These are phyloP conservation scores for Epichloe sibirici DNA, from an alignment of 2,329 filamentous ascomycete species.

Conservation along the genomic window DNA sequence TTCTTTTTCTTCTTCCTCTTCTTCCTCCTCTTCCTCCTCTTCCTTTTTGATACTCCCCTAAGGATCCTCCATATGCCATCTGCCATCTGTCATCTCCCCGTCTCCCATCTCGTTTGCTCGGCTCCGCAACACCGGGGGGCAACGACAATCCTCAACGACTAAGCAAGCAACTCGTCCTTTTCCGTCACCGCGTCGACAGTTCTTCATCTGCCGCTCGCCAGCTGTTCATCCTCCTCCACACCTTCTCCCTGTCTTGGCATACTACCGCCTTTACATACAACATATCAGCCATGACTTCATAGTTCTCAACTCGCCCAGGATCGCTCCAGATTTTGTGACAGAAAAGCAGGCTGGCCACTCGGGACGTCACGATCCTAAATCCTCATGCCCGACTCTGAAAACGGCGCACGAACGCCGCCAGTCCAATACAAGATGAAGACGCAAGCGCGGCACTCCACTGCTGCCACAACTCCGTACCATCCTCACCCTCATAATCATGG, in stretches of 20 bases:
- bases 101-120: not conserved
- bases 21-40: not conserved
- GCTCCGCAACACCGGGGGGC: not conserved
- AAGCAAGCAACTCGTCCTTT: not conserved
- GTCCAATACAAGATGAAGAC: slow-evolving; percentile 37
- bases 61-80: not conserved
- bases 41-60: not conserved
- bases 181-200: not conserved
- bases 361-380: not conserved
- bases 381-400: slow-evolving; percentile 12
- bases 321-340: not conserved
- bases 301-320: not conserved
- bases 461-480: slow-evolving; percentile 22
- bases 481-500: slow-evolving; percentile 28
- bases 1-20: not conserved
- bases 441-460: slow-evolving; percentile 24
- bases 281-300: slow-evolving; percentile 5
- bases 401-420: slow-evolving; percentile 20
- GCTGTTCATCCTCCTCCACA: not conserved
- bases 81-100: not conserved
- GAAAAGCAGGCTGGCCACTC: not conserved
- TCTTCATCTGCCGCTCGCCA: not conserved
- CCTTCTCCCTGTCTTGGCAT: not conserved
- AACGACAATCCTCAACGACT: not conserved
- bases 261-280: not conserved